Conservation (phyloP, 148 eudicot genomes). For the Rheum nobile region DNA sequence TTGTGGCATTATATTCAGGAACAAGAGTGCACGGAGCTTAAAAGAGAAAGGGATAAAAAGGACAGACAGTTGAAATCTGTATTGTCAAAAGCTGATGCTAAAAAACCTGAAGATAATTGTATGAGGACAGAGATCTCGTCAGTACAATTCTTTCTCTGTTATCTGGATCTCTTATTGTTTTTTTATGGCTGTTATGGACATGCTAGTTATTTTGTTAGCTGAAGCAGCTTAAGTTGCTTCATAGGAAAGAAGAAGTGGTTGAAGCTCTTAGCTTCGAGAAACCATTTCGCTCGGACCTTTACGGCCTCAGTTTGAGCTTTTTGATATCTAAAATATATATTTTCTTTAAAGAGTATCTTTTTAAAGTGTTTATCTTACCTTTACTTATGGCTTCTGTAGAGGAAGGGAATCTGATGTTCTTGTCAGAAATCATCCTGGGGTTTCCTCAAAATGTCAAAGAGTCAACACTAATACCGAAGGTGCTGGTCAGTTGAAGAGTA, state of each 20-base stretch:
- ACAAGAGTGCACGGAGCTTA: constrained; percentile 52
- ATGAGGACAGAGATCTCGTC: constrained; percentile 25
- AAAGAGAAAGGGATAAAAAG: constrained; percentile 49
- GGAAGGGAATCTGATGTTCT: constrained; percentile 34
- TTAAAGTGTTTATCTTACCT: not conserved
- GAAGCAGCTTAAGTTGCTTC: not conserved
- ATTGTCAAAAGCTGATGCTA: constrained; percentile 22
- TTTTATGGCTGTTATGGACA: not conserved
- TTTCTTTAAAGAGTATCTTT: not conserved
- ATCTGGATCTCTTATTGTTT: not conserved
- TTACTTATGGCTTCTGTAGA: constrained; percentile 4
- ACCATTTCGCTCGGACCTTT: not conserved
- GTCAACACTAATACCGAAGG: constrained; percentile 14
- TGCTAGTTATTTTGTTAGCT: not conserved
- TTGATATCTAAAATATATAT: not conserved
- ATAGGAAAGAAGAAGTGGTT: not conserved
- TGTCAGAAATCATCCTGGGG: constrained; percentile 15
- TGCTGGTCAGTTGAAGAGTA: constrained; percentile 18
- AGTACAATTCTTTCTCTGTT: constrained; percentile 13
- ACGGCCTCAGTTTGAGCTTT: not conserved
- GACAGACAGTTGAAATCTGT: constrained; percentile 35
- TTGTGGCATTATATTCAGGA: constrained; percentile 27
- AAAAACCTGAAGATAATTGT: constrained; percentile 19
- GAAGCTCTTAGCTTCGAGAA: not conserved
- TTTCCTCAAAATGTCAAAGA: constrained; percentile 22